These are phyloP conservation scores for Annulohypoxylon maeteangense DNA, from an alignment of 495 filamentous ascomycete species.

Conservation along the genomic window DNA sequence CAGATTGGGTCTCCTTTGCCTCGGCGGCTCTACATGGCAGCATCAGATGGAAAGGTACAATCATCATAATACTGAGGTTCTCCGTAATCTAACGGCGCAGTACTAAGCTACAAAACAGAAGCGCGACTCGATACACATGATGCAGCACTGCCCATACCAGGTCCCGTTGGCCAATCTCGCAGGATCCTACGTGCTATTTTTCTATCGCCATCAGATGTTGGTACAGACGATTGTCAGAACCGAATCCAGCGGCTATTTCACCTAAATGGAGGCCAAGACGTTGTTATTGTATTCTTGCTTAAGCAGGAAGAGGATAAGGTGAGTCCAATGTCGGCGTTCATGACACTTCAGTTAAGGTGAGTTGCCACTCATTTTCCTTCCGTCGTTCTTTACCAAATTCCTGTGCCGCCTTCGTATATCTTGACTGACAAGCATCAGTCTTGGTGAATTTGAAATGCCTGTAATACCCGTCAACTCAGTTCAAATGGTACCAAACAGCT, in stretches of 20 bases:
- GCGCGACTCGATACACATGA: slow-evolving; percentile 63
- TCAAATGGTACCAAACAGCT: slow-evolving; percentile 37
- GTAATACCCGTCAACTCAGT: slow-evolving; percentile 50
- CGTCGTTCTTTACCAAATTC: not conserved
- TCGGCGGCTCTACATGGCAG: slow-evolving; percentile 54
- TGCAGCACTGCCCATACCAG: slow-evolving; percentile 57
- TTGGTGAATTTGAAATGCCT: slow-evolving; percentile 45
- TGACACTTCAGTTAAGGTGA: slow-evolving; percentile 58
- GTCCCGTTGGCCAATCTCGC: slow-evolving; percentile 9
- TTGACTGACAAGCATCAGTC: slow-evolving; percentile 35
- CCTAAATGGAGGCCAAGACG: slow-evolving; percentile 53
- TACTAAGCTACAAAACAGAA: slow-evolving; percentile 53
- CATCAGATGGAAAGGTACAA: slow-evolving; percentile 62
- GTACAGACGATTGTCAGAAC: slow-evolving; percentile 36
- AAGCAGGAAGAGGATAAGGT: slow-evolving; percentile 43
- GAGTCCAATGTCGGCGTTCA: slow-evolving; percentile 47
- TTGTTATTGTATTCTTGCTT: slow-evolving; percentile 67
- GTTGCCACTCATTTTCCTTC: slow-evolving; percentile 18
- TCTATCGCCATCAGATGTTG: slow-evolving; percentile 61
- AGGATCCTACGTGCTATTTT: slow-evolving; percentile 62
- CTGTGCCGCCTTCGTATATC: not conserved
- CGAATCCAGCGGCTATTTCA: slow-evolving; percentile 62
- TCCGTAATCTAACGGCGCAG: not conserved
- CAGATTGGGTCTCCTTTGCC: slow-evolving; percentile 60
- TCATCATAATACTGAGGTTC: not conserved